Percentiles rank a stretch among this genome's conserved stretches.
Conservation (phyloP, 495 filamentous ascomycete species). For the Zalerion maritima region DNA sequence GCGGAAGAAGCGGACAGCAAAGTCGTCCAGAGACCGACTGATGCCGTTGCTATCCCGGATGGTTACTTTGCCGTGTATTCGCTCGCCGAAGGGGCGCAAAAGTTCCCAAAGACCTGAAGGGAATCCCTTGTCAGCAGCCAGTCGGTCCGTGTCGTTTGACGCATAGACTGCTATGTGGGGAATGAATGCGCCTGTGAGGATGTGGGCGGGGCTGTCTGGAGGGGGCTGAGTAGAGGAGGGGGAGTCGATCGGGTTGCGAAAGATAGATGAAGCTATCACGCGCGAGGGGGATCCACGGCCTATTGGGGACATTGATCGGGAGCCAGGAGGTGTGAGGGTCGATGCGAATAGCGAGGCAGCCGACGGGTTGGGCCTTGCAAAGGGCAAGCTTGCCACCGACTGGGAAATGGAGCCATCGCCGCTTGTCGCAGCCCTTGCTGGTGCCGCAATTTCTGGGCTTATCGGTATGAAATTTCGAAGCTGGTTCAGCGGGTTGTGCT, state of each 20-base stretch:
- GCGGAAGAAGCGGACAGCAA: slow-evolving; percentile 67
- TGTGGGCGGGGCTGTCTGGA: slow-evolving; percentile 50
- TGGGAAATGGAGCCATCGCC: slow-evolving; percentile 21
- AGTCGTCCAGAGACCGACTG: slow-evolving; percentile 76
- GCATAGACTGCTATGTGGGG: slow-evolving; percentile 76
- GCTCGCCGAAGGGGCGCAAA: slow-evolving; percentile 83
- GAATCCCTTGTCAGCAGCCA: slow-evolving; percentile 78
- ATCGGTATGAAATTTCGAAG: too few species aligned
- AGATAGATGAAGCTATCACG: slow-evolving; percentile 29
- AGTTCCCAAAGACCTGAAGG: slow-evolving; percentile 65
- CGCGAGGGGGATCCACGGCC: slow-evolving; percentile 42
- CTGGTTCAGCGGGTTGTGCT: too few species aligned
- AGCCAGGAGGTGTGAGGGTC: slow-evolving; percentile 36
- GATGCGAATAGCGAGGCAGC: slow-evolving; percentile 44
- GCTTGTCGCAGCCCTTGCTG: too few species aligned
- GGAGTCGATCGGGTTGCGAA: slow-evolving; percentile 42
- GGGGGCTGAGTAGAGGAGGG: too few species aligned
- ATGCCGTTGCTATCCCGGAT: slow-evolving; percentile 79
- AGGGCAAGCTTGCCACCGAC: slow-evolving; percentile 32
- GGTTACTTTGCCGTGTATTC: slow-evolving; percentile 70
- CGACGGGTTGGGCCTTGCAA: slow-evolving; percentile 38
- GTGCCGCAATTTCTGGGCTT: too few species aligned
- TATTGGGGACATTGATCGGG: slow-evolving; percentile 44
- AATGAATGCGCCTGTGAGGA: slow-evolving; percentile 72
- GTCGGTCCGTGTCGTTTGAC: slow-evolving; percentile 65